These are phyloP conservation scores for Neurospora terricola DNA, from an alignment of 495 filamentous ascomycete species.

Conservation along the genomic window DNA sequence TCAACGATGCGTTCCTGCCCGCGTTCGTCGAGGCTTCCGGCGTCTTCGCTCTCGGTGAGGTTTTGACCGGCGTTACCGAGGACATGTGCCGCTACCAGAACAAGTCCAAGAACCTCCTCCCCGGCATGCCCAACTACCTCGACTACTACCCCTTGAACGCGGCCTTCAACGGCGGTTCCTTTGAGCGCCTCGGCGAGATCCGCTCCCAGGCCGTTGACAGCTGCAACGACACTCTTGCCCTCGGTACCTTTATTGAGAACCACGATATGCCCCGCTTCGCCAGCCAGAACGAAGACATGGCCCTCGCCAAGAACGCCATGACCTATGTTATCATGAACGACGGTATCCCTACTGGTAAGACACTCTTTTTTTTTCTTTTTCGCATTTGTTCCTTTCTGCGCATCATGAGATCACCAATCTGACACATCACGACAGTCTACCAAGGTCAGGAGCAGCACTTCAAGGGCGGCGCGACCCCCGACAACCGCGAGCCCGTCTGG, in stretches of 20 bases:
- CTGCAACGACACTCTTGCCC: conserved; percentile 21
- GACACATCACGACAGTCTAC: conserved; percentile 13
- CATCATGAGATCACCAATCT: background rate
- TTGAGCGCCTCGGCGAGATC: conserved; percentile 7
- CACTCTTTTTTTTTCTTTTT: background rate
- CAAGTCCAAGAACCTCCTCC: conserved; percentile 34
- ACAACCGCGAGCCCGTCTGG: conserved; percentile 71
- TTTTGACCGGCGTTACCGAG: conserved; percentile 23
- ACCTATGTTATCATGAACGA: conserved; percentile 61
- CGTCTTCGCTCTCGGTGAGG: conserved; percentile 65
- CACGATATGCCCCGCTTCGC: conserved; percentile 68
- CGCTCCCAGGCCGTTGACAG: conserved; percentile 10
- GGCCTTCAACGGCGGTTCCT: conserved; percentile 15
- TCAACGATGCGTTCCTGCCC: conserved; percentile 60
- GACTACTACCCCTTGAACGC: conserved; percentile 58
- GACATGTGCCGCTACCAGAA: conserved; percentile 24
- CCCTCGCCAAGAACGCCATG: conserved; percentile 61
- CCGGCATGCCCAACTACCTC: conserved; percentile 56
- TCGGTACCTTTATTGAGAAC: conserved; percentile 67
- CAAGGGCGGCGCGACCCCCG: conserved; percentile 46
- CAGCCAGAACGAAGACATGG: conserved; percentile 41
- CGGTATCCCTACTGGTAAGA: conserved; percentile 30
- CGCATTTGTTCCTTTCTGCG: background rate
- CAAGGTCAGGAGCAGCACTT: conserved; percentile 68
- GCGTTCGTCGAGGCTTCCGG: conserved; percentile 53